Base-by-base conservation (phyloP, 129 eudicot genomes). In the Centrapalus pauciflorus region DNA sequence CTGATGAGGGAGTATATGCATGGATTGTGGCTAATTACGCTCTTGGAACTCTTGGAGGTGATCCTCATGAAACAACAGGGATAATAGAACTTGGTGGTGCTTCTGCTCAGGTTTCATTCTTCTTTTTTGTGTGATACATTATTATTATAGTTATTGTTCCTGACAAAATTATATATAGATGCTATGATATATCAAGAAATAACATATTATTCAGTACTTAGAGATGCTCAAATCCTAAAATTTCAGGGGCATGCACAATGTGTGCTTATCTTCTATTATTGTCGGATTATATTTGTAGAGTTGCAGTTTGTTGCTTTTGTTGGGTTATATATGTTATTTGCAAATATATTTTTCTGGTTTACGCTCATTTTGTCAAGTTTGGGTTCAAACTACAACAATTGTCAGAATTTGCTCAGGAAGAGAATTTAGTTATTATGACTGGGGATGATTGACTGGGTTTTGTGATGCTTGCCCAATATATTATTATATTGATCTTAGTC, bases 21-120 rank as follows among this genome's bases (percentile, higher is more conserved):
- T 92, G 98, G 98, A 89, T 92, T 85, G 95, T 92, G 72, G 96
- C 98, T 72, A 93, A 93, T 78, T 88, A 88, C 80, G 98, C 98
- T 43, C 96, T 86, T 76, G 96, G 96, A 48, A 83, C 86, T 70
- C 96, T 93, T 77, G 98, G 98, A 62, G 90, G 80, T 38, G 85
- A 85, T 65, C 92, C 98, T 67, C 77, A 38, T 40, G 80, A 83
- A 65, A 93, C 98, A 75, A 85, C 96, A 21, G 98, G 98, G 28
- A 88, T 93, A 55, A 93, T 93, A 72, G 96, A 93, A 77, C 98
- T 93, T 79, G 98, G 98, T 67, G 98, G 98, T 73, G 96, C 98
- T 49, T 93, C 98, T 70, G 91, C 95, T 73, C 98, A 93, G 98
- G 98, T 93, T 60, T 19, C 56, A 5, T 11, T 69, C 51, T 33